Percentiles rank a stretch among this genome's conserved stretches.
phyloP scores from a whole-genome alignment of 2,329 filamentous ascomycete species.

The Myrmaecium sp. region DNA sequence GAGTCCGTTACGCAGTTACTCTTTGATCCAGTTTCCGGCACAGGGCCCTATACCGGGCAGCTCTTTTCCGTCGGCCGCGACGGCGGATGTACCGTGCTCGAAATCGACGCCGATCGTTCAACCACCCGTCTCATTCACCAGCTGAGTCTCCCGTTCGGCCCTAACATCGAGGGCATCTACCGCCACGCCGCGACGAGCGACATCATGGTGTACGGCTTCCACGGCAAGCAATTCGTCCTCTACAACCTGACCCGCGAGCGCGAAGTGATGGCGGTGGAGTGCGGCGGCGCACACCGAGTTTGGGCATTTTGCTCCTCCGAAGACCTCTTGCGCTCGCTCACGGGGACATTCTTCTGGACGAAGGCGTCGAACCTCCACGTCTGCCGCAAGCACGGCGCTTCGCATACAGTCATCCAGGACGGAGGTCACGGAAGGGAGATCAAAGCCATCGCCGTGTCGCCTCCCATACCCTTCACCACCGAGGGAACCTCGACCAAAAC shows the following conservation, averaged over 20 bases:
- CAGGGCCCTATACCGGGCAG: constrained; percentile 15
- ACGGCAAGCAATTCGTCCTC: constrained; percentile 59
- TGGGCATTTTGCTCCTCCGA: constrained; percentile 44
- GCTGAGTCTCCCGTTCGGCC: constrained; percentile 52
- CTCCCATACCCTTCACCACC: constrained; percentile 3
- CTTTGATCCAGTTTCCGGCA: constrained; percentile 5
- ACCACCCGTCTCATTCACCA: constrained; percentile 41
- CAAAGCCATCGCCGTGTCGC: constrained; percentile 39
- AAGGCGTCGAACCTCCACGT: constrained; percentile 42
- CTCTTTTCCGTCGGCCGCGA: constrained; percentile 63
- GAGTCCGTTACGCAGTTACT: constrained; percentile 57
- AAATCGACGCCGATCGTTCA: constrained; percentile 12
- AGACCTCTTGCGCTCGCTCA: constrained; percentile 7
- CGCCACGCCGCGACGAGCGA: constrained; percentile 34
- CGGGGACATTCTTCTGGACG: constrained; percentile 51
- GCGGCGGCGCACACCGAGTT: constrained; percentile 67
- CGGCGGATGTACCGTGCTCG: constrained; percentile 54
- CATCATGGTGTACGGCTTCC: constrained; percentile 66
- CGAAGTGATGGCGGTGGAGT: constrained; percentile 57
- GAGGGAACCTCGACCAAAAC: constrained; percentile 1
- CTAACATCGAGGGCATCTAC: constrained; percentile 58
- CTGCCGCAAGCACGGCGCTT: constrained; percentile 21
- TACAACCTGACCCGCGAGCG: constrained; percentile 60
- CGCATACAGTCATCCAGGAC: constrained; percentile 36
- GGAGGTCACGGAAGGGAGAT: constrained; percentile 84